Evolutionary conservation across 495 filamentous ascomycete species (phyloP).

Genomic region (Penicillium samsonianum): DNA sequence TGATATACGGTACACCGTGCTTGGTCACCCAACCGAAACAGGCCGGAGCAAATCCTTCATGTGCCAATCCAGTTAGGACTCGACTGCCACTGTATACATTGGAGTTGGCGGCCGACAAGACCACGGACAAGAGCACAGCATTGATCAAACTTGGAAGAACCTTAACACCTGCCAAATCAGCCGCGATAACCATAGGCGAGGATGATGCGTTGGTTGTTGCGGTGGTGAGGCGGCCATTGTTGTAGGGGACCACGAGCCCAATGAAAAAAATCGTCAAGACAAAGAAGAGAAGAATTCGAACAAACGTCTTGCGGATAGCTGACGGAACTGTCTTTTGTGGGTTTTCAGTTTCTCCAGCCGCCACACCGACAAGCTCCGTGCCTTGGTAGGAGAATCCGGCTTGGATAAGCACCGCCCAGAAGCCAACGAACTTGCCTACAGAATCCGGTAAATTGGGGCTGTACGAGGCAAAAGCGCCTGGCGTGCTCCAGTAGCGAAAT

Average conservation of each 20-base stretch:
- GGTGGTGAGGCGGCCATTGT: constrained; percentile 30
- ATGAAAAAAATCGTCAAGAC: constrained; percentile 68
- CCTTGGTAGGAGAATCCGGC: constrained; percentile 68
- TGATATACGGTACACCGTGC: constrained; percentile 52
- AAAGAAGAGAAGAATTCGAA: constrained; percentile 68
- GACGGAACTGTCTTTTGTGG: constrained; percentile 61
- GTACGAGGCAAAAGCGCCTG: constrained; percentile 60
- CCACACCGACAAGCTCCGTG: constrained; percentile 66
- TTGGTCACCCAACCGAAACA: constrained; percentile 51
- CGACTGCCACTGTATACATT: constrained; percentile 75
- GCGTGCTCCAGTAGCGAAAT: constrained; percentile 61
- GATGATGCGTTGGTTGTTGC: constrained; percentile 57
- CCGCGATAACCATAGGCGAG: constrained; percentile 64
- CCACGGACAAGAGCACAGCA: constrained; percentile 68
- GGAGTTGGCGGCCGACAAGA: constrained; percentile 70
- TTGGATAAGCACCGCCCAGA: constrained; percentile 45
- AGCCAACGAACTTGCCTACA: constrained; percentile 41
- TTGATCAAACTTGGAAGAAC: constrained; percentile 76
- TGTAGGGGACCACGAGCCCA: constrained; percentile 62
- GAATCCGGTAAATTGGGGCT: constrained; percentile 62
- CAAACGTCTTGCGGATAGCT: constrained; percentile 68
- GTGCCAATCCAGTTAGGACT: constrained; percentile 60
- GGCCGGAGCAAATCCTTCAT: constrained; percentile 58
- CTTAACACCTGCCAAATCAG: constrained; percentile 61
- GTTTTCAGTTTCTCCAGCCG: constrained; percentile 67